Evolutionary conservation across 2,329 filamentous ascomycete species (phyloP).

Genomic region (Penicillium thymicola): DNA sequence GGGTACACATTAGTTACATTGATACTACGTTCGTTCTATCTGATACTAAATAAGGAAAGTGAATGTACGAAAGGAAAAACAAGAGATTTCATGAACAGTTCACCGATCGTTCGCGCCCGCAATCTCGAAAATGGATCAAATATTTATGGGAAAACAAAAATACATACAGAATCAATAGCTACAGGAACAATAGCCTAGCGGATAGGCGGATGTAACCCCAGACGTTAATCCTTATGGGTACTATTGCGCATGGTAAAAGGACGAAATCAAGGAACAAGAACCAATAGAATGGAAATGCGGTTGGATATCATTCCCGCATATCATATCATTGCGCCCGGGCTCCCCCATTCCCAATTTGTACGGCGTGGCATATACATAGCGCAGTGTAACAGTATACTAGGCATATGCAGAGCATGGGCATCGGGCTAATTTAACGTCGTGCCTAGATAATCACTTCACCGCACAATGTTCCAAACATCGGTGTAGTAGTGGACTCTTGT

Average conservation of each 20-base stretch:
- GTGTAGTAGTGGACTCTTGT: background rate
- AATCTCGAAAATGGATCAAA: background rate
- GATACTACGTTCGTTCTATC: background rate
- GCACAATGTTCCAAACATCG: constrained; percentile 1
- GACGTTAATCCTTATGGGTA: background rate
- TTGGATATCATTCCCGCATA: background rate
- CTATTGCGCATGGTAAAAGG: background rate
- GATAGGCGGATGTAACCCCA: background rate
- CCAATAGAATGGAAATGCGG: background rate
- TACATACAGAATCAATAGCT: background rate
- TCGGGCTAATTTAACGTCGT: constrained; percentile 3
- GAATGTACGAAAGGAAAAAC: background rate
- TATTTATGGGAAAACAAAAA: background rate
- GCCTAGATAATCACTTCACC: background rate
- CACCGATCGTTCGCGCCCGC: background rate
- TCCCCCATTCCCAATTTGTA: background rate
- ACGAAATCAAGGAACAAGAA: background rate
- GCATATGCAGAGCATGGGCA: background rate
- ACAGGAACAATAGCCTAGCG: background rate
- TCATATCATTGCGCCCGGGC: background rate
- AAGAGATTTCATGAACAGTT: background rate
- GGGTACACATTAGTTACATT: background rate
- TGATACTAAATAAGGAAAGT: background rate
- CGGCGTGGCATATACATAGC: constrained; percentile 9
- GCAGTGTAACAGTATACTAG: constrained; percentile 1